These are phyloP conservation scores for Phaeosphaeriaceae sp. DNA, from an alignment of 2,329 filamentous ascomycete genomes.

Conservation along the genomic window DNA sequence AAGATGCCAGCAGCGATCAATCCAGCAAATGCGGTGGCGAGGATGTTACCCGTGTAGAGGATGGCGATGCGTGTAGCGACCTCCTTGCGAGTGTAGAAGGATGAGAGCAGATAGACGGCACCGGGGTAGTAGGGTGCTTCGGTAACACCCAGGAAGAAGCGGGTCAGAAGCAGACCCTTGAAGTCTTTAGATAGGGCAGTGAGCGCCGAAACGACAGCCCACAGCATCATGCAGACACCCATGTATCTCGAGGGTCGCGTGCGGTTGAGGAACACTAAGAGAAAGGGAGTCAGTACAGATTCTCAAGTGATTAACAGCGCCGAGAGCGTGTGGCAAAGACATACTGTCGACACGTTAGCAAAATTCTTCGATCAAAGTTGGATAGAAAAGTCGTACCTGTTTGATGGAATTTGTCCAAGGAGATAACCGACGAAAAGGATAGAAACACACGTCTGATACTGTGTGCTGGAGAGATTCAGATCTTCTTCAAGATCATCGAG, in stretches of 20 bases:
- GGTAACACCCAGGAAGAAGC: slow-evolving; percentile 53
- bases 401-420: slow-evolving; percentile 41
- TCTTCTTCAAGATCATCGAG: slow-evolving; percentile 68
- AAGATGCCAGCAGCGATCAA: slow-evolving; percentile 50
- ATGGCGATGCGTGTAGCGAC: slow-evolving; percentile 60
- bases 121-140: slow-evolving; percentile 51
- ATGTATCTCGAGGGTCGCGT: slow-evolving; percentile 36
- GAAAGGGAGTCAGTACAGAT: too few relatives aligned
- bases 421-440: slow-evolving; percentile 46
- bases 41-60: slow-evolving; percentile 50
- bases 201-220: slow-evolving; percentile 52
- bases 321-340: too few relatives aligned
- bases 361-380: too few relatives aligned
- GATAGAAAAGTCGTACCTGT: too few relatives aligned
- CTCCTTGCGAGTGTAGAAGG: slow-evolving; percentile 49
- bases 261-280: slow-evolving; percentile 39
- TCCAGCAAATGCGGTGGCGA: slow-evolving; percentile 53
- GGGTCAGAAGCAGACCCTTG: slow-evolving; percentile 51
- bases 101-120: slow-evolving; percentile 45
- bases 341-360: too few relatives aligned
- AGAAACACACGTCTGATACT: slow-evolving; percentile 33
- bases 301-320: too few relatives aligned
- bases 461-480: slow-evolving; percentile 45
- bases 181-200: slow-evolving; percentile 54
- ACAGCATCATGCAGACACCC: slow-evolving; percentile 46